phyloP scores from a whole-genome alignment of 768 basidiomycete species.

The Suillus brevipes region DNA sequence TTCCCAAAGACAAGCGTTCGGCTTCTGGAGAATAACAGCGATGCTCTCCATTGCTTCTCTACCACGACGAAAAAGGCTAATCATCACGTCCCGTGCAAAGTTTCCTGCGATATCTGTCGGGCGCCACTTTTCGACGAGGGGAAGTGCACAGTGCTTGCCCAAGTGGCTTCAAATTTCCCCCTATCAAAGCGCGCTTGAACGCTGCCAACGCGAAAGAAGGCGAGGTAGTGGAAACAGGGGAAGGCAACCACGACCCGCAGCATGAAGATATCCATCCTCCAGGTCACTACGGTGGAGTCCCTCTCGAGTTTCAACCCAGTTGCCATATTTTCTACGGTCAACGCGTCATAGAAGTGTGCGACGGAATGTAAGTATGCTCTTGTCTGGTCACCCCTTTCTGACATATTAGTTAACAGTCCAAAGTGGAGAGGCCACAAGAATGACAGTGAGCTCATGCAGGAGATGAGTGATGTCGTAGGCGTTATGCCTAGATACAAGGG shows the following conservation, averaged over 20 bases:
- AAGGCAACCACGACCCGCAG: background rate
- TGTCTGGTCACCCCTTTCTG: background rate
- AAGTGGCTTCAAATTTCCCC: slow-evolving; percentile 29
- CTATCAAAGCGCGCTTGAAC: background rate
- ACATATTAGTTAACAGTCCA: background rate
- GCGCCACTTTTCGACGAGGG: slow-evolving; percentile 36
- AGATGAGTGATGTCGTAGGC: slow-evolving; percentile 1
- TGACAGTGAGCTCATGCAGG: slow-evolving; percentile 9
- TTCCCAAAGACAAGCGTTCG: slow-evolving; percentile 37
- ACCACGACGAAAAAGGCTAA: slow-evolving; percentile 16
- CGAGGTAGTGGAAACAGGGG: background rate
- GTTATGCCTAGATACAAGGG: slow-evolving; percentile 1
- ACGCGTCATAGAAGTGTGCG: slow-evolving; percentile 6
- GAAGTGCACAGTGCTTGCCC: slow-evolving; percentile 32
- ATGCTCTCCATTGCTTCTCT: slow-evolving; percentile 34
- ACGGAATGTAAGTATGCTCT: slow-evolving; percentile 6
- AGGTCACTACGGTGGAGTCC: background rate
- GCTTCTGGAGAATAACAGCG: slow-evolving; percentile 26
- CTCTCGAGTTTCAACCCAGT: slow-evolving; percentile 9
- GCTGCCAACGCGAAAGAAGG: background rate
- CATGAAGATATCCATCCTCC: slow-evolving; percentile 2
- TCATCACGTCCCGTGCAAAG: slow-evolving; percentile 35
- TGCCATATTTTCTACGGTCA: slow-evolving; percentile 11
- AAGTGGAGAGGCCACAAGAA: slow-evolving; percentile 10
- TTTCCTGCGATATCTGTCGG: slow-evolving; percentile 32